phyloP scores from a whole-genome alignment of 2,329 filamentous ascomycete species.

The Colletotrichum falcatum region DNA sequence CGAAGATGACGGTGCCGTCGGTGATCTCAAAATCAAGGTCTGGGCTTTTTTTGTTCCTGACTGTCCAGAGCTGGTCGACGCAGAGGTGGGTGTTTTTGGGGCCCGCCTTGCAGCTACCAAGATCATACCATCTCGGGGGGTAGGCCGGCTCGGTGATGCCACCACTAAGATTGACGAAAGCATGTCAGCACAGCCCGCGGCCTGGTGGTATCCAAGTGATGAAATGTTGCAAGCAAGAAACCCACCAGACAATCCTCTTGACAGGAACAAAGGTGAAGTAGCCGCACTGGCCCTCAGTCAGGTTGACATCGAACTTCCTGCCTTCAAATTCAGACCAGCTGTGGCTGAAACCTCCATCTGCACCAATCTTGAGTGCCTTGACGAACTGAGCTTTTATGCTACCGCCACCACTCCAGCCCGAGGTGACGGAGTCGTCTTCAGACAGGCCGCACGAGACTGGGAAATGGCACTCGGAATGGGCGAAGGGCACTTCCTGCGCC shows the following conservation, averaged over 20 bases:
- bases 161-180: not conserved
- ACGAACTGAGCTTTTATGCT: conserved; percentile 45
- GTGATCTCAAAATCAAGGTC: not conserved
- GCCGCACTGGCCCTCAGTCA: conserved; percentile 36
- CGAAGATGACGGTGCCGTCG: conserved; percentile 41
- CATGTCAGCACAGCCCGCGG: not conserved
- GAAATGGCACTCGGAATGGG: conserved; percentile 50
- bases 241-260: conserved; percentile 38
- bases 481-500: conserved; percentile 51
- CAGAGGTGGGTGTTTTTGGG: not conserved
- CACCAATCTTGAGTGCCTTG: conserved; percentile 44
- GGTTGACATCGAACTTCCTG: conserved; percentile 23
- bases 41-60: not conserved
- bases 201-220: too few relatives aligned
- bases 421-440: conserved; percentile 46
- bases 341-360: conserved; percentile 40
- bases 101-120: not conserved
- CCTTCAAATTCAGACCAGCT: conserved; percentile 1
- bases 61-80: not conserved
- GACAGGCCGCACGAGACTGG: conserved; percentile 48
- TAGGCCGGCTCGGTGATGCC: not conserved
- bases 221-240: not conserved
- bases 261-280: conserved; percentile 43
- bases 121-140: not conserved
- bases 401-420: conserved; percentile 48